Evolutionary conservation across 2,329 filamentous ascomycete species (phyloP), one percentile per base, ranked within the genome.

Genomic region (Neonectria sp.): DNA sequence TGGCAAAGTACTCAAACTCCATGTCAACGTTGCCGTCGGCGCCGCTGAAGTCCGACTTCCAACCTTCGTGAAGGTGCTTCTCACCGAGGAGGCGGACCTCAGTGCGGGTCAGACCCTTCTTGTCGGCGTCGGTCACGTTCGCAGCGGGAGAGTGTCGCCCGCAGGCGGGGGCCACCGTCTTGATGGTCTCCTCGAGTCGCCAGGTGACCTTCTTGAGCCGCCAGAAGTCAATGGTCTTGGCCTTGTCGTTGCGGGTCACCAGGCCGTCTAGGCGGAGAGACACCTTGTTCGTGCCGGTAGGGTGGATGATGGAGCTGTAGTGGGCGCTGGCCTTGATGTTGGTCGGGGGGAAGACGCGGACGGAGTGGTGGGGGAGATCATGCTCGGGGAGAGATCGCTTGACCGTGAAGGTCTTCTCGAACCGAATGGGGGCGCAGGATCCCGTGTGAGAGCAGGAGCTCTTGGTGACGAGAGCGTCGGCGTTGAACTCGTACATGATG

Each of bases 261-360:
- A 98, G 90, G n/a, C 95, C 95, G 70, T 95, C 93, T 70, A 99
- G 88, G 59, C 92, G 91, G 82, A 98, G 91, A 52, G 90, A 88
- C 56, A 98, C 88, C 12, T 87, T 92, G 82, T 97, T 95, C 75
- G 89, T 90, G 75, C 94, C 93, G 67, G 95, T 93, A 6, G 95
- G 95, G 82, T 97, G 92, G 69, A 98, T 91, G 71, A 97, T 90
- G 43, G 93, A 90, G 53, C 92, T 92, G 70, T 97, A 91, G 75
- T 94, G 91, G 69, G 96, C 92, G 76, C 91, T 92, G 65, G 94
- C 93, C 72, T 94, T 95, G 76, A 99, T 91, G 82, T 97, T 96
- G 73, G 96, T 99, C 0, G 96, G 95, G 55, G 95, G 96, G 82
- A 99, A 99, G 77, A 98, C 93, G 77, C 95, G 94, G 69, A 97